These are phyloP conservation scores for Erythrophleum fordii DNA, from an alignment of 306 rosid species.

Conservation along the genomic window DNA sequence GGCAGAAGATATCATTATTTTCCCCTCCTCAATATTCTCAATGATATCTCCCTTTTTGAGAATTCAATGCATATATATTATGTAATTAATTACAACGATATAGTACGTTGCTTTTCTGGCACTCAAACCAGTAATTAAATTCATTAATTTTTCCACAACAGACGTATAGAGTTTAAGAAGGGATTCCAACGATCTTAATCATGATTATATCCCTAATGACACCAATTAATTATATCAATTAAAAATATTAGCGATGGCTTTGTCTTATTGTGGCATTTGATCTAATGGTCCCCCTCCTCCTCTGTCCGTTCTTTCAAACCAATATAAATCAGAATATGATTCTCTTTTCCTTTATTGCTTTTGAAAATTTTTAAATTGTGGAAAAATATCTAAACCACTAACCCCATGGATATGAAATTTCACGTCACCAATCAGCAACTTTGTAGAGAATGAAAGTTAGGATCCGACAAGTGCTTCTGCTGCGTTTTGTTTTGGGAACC, in stretches of 20 bases:
- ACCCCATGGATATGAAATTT: conserved; percentile 41
- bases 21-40: background rate
- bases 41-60: background rate
- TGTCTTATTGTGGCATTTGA: conserved; percentile 52
- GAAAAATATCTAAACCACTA: conserved; percentile 51
- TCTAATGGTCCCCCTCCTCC: conserved; percentile 49
- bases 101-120: conserved; percentile 37
- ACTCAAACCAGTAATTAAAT: conserved; percentile 31
- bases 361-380: conserved; percentile 30
- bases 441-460: conserved; percentile 41
- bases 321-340: conserved; percentile 55
- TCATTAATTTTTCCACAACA: conserved; percentile 31
- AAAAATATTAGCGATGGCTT: conserved; percentile 26
- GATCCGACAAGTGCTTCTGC: conserved; percentile 46
- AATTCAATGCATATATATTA: conserved; percentile 21
- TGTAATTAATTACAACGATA: conserved; percentile 23
- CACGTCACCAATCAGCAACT: conserved; percentile 39
- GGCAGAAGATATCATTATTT: background rate
- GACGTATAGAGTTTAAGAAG: conserved; percentile 12
- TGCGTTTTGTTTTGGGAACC: conserved; percentile 50
- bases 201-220: conserved; percentile 50
- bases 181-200: conserved; percentile 42
- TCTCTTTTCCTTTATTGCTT: conserved; percentile 40
- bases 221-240: conserved; percentile 32
- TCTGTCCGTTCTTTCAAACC: conserved; percentile 15